Evolutionary conservation across 2,329 filamentous ascomycete genomes (phyloP).

Genomic region (Pseudonectria buxi): DNA sequence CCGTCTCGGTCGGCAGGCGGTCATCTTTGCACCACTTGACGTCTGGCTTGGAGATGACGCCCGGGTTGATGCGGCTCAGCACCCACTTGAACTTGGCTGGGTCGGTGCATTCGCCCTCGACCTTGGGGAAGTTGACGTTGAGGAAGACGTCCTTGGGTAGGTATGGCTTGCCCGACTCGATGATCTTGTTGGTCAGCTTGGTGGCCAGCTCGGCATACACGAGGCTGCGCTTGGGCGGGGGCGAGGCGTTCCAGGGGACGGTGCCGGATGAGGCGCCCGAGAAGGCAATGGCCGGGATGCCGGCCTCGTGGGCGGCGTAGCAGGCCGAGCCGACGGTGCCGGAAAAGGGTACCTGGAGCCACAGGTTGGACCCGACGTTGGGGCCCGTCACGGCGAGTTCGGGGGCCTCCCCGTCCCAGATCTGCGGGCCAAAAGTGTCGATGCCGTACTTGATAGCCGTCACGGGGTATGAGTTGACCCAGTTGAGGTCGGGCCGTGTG

Average conservation of each 20-base stretch:
- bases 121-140: slow-evolving; percentile 62
- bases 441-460: slow-evolving; percentile 60
- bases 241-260: slow-evolving; percentile 47
- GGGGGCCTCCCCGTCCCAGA: slow-evolving; percentile 45
- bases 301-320: slow-evolving; percentile 46
- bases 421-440: slow-evolving; percentile 43
- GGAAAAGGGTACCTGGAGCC: slow-evolving; percentile 48
- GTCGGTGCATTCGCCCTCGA: slow-evolving; percentile 42
- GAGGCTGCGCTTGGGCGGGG: slow-evolving; percentile 45
- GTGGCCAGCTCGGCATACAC: slow-evolving; percentile 60
- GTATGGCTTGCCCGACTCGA: slow-evolving; percentile 54
- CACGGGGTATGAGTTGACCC: slow-evolving; percentile 64
- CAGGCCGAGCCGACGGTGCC: slow-evolving; percentile 62
- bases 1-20: slow-evolving; percentile 52
- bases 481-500: slow-evolving; percentile 48
- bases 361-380: slow-evolving; percentile 55
- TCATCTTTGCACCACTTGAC: slow-evolving; percentile 48
- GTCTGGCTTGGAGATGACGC: slow-evolving; percentile 47
- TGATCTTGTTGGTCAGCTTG: slow-evolving; percentile 48
- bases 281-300: slow-evolving; percentile 63
- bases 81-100: slow-evolving; percentile 55
- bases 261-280: slow-evolving; percentile 45
- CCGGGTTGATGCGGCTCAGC: slow-evolving; percentile 53
- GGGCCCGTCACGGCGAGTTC: slow-evolving; percentile 61
- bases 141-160: slow-evolving; percentile 54